Evolutionary conservation across 805 yeast species (phyloP).

Genomic region (Wickerhamomyces mucosus): DNA sequence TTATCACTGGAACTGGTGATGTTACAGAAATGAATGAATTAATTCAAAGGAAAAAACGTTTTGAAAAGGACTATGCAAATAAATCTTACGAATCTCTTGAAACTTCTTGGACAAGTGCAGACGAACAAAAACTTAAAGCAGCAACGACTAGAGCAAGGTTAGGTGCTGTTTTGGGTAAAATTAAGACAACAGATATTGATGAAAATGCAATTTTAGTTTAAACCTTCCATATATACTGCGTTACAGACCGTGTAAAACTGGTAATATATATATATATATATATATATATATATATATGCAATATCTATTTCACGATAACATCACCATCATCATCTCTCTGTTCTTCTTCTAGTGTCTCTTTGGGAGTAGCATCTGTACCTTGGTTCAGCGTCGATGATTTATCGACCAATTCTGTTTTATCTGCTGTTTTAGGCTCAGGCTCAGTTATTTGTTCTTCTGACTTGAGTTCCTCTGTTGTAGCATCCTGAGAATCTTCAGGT

Average conservation of each 20-base stretch:
- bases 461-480: neutral
- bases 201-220: too few species aligned
- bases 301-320: slow-evolving; percentile 5
- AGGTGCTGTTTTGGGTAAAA: slow-evolving; percentile 47
- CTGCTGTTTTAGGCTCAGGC: neutral
- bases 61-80: slow-evolving; percentile 32
- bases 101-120: slow-evolving; percentile 41
- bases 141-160: slow-evolving; percentile 47
- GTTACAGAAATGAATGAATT: slow-evolving; percentile 38
- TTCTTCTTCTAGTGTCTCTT: neutral
- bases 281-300: too few species aligned
- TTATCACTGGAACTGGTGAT: slow-evolving; percentile 58
- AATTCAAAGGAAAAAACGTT: slow-evolving; percentile 32
- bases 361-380: neutral
- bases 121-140: slow-evolving; percentile 34
- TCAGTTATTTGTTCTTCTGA: neutral
- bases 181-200: slow-evolving; percentile 23
- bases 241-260: too few species aligned
- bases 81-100: slow-evolving; percentile 33
- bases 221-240: too few species aligned
- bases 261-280: too few species aligned
- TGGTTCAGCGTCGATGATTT: neutral
- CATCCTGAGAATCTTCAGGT: slow-evolving; percentile 1
- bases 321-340: slow-evolving; percentile 16
- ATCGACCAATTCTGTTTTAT: neutral